These are phyloP conservation scores for Coffea eugenioides DNA, from an alignment of 257 asterid genomes.

Conservation along the genomic window DNA sequence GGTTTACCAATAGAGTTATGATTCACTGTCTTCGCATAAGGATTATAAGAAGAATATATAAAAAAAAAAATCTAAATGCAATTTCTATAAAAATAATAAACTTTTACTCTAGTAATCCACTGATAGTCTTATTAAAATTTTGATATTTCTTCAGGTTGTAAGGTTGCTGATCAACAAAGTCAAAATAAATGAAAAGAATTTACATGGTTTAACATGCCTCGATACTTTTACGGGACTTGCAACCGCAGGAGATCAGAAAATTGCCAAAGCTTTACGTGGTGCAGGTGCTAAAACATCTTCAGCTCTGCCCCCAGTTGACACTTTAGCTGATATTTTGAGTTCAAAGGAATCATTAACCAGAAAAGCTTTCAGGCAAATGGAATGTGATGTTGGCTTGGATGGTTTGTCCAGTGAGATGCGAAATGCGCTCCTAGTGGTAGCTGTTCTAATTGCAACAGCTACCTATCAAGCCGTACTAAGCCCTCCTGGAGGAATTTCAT, in stretches of 20 bases:
- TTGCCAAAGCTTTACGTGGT: background rate
- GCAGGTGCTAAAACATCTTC: conserved; percentile 7
- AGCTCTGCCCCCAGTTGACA: background rate
- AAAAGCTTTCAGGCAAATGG: background rate
- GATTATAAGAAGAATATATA: no score
- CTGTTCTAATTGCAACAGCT: background rate
- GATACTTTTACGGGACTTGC: conserved; percentile 8
- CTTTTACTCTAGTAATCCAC: no score
- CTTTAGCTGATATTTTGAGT: background rate
- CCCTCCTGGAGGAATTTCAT: background rate
- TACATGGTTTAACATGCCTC: conserved; percentile 12
- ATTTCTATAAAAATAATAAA: no score
- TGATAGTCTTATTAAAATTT: no score
- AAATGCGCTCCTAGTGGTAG: background rate
- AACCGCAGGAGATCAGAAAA: background rate
- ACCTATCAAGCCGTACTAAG: background rate
- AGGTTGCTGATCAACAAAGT: conserved; percentile 6
- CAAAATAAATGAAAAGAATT: background rate
- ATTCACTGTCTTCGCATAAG: no score
- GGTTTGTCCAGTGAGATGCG: background rate
- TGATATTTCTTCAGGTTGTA: conserved; percentile 9
- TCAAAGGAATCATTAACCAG: background rate
- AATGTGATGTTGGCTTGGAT: no score
- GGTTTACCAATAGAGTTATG: no score
- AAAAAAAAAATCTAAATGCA: no score